phyloP scores from a whole-genome alignment of 495 filamentous ascomycete species.

The Achaetomiella virescens region DNA sequence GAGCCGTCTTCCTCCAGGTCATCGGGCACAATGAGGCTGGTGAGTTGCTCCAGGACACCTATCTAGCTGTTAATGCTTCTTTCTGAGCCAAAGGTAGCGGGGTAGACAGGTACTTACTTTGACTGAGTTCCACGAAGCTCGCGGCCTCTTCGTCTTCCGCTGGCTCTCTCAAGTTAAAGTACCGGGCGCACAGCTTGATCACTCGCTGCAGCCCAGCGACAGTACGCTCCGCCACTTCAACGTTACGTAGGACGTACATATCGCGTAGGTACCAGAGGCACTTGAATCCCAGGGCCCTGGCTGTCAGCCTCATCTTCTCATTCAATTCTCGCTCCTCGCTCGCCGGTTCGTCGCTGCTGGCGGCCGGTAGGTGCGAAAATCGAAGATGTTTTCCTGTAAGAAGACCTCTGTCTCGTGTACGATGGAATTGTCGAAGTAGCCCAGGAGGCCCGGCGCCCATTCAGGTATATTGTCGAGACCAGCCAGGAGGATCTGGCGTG shows the following conservation, averaged over 20 bases:
- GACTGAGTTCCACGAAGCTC: slow-evolving; percentile 35
- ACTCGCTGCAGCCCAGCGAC: slow-evolving; percentile 36
- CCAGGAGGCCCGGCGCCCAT: slow-evolving; percentile 65
- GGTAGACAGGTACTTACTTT: slow-evolving; percentile 31
- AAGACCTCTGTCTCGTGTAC: slow-evolving; percentile 50
- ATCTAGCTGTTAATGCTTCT: slow-evolving; percentile 16
- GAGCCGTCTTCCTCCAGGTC: slow-evolving; percentile 51
- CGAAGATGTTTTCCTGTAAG: slow-evolving; percentile 52
- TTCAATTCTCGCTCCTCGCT: slow-evolving; percentile 18
- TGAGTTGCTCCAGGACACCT: slow-evolving; percentile 41
- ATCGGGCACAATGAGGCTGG: slow-evolving; percentile 41
- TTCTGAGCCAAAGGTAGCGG: not conserved
- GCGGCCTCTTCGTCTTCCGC: slow-evolving; percentile 27
- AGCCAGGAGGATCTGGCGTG: slow-evolving; percentile 22
- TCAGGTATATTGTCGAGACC: slow-evolving; percentile 48
- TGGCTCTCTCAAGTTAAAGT: slow-evolving; percentile 36
- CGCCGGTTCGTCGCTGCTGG: slow-evolving; percentile 16
- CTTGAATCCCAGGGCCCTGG: slow-evolving; percentile 35
- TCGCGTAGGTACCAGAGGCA: slow-evolving; percentile 46
- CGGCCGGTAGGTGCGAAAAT: slow-evolving; percentile 25
- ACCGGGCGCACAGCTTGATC: slow-evolving; percentile 37
- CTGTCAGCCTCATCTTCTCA: slow-evolving; percentile 26
- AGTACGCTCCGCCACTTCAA: slow-evolving; percentile 37
- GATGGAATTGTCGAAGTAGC: slow-evolving; percentile 52
- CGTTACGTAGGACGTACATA: slow-evolving; percentile 33